Conservation (phyloP, 2,329 filamentous ascomycete genomes). For the Orbilia ellipsospora region DNA sequence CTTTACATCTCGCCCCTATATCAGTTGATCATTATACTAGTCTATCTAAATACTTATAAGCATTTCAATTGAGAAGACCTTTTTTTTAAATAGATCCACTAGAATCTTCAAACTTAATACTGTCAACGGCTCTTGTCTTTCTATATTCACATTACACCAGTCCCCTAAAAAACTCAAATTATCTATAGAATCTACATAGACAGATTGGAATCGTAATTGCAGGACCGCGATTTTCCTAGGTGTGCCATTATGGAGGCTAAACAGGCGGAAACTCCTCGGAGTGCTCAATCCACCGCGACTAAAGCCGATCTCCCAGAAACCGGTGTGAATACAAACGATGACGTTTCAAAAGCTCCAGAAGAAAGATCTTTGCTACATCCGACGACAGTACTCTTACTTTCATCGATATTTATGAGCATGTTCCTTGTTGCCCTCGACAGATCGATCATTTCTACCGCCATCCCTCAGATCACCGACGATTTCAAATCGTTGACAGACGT, state of each 20-base stretch:
- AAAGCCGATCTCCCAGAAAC: neutral
- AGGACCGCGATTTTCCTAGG: neutral
- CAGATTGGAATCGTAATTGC: too few species aligned
- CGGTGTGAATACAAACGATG: neutral
- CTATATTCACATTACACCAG: too few species aligned
- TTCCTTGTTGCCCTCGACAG: constrained; percentile 70
- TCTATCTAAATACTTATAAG: too few species aligned
- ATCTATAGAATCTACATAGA: too few species aligned
- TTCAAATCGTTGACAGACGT: constrained; percentile 63
- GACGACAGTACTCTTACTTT: constrained; percentile 62
- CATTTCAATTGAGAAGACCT: too few species aligned
- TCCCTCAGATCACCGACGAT: constrained; percentile 69
- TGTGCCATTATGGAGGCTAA: neutral
- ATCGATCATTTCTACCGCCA: constrained; percentile 69
- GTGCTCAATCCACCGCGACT: neutral
- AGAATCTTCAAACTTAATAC: too few species aligned
- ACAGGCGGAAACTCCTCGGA: neutral
- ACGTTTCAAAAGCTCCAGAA: neutral
- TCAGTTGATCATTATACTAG: too few species aligned
- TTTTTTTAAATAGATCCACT: too few species aligned
- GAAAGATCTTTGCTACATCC: neutral
- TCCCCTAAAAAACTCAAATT: too few species aligned
- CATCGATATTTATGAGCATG: constrained; percentile 69
- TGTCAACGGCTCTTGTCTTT: too few species aligned
- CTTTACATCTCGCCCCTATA: too few species aligned